Percentiles rank a stretch among this genome's conserved stretches.
Conservation (phyloP, 176 grass and related monocot species). For the Oryza glumipatula region DNA sequence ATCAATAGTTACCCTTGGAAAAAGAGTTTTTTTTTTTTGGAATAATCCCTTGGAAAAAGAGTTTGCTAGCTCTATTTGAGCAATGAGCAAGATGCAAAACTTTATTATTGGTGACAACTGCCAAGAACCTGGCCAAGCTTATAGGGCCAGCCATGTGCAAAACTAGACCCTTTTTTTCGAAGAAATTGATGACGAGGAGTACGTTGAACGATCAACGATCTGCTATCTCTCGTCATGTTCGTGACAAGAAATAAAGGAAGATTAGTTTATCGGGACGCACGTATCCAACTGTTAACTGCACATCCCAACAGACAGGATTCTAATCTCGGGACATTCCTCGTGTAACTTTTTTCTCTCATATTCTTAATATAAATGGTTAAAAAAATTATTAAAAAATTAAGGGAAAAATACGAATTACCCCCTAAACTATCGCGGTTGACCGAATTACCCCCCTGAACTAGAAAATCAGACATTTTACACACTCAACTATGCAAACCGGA, state of each 20-base stretch:
- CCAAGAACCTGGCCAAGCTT: conserved; percentile 30
- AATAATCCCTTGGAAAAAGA: conserved; percentile 23
- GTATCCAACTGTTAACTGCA: not conserved
- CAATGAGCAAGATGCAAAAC: conserved; percentile 34
- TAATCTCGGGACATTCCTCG: too few species aligned
- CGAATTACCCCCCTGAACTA: too few species aligned
- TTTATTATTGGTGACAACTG: conserved; percentile 55
- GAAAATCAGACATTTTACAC: too few species aligned
- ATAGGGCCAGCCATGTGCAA: conserved; percentile 46
- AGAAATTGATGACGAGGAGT: conserved; percentile 47
- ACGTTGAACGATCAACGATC: not conserved
- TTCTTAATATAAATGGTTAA: too few species aligned
- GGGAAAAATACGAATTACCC: too few species aligned
- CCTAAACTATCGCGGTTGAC: too few species aligned
- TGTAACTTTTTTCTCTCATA: too few species aligned
- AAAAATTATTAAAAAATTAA: too few species aligned
- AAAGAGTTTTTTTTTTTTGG: conserved; percentile 7
- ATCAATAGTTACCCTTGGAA: conserved; percentile 37
- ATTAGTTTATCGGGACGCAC: conserved; percentile 18
- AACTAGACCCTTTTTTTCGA: conserved; percentile 36
- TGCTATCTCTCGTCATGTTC: conserved; percentile 7
- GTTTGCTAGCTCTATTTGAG: conserved; percentile 13
- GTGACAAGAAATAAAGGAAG: conserved; percentile 31
- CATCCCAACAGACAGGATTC: too few species aligned
- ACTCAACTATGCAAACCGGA: too few species aligned